Base-by-base conservation (phyloP, 805 yeast genomes). In the Millerozyma miso region DNA sequence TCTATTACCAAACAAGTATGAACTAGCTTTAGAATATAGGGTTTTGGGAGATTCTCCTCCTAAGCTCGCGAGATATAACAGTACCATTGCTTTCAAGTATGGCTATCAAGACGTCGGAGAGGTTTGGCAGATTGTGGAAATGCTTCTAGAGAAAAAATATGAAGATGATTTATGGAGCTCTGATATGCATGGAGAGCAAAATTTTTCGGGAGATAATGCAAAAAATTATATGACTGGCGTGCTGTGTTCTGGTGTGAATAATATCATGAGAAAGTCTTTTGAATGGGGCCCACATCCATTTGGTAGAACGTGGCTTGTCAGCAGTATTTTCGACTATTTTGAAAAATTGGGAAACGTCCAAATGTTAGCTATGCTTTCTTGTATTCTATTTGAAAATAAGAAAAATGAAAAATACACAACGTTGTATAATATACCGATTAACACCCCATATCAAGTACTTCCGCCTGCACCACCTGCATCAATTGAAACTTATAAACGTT, bases 331-430 rank as follows among this genome's bases (percentile, higher is more conserved):
- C 54, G 55, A 59, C 1, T 82, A 83, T 52, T 88, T 82, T 56
- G 93, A 83, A 52, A 63, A 54, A 29, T 55, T 70, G 34, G 80
- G 82, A 1, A 84, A 91, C 54, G 63, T 88, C 19, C 97, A 91
- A 59, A 88, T 91, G 96, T 66, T 90, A 18, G 96, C 95, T 1
- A 85, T 87, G 88, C 62, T 89, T 50, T 78, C 91, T 3, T 87
- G 96, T 62, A 72, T 88, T 3, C 62, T 86, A 43, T 72, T 68
- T 53, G 85, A 71, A 53, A 74, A 71, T 51, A 36, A 52, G 12
- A 41, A 38, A 19, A 59, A 56, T 38, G 19, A 54, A 12, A 44
- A 42, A 15, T 50, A 46, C 14, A 43, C 56, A 7, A 54, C 52
- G 4, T 34, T 40, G 19, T 53, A 58, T 40, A 62, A 61, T 39